Percentiles rank a stretch among this genome's conserved stretches.
These are phyloP conservation scores for Cylindrotheca closterium DNA, from an alignment of 108 stramenopile genomes.

Conservation along the genomic window DNA sequence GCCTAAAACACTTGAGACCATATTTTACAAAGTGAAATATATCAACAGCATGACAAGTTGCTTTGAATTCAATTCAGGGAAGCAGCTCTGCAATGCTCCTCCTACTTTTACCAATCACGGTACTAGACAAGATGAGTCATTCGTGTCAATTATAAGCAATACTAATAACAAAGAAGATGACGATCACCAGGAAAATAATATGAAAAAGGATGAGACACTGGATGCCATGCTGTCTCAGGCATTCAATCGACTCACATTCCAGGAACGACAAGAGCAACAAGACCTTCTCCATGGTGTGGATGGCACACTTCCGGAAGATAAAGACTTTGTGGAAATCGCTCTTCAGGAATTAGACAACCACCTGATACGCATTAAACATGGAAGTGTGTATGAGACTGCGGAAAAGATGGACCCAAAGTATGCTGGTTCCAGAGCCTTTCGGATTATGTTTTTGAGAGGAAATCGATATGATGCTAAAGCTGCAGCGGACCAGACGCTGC, in stretches of 20 bases:
- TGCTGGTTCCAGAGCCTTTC: constrained; percentile 2
- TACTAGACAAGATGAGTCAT: no score
- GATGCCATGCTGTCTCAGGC: not conserved
- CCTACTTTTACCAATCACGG: no score
- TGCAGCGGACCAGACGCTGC: constrained; percentile 20
- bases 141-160: no score
- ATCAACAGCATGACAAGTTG: no score
- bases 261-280: not conserved
- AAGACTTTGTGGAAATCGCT: not conserved
- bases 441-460: constrained; percentile 25
- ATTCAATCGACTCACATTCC: not conserved
- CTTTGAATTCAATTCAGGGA: no score
- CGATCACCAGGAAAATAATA: no score
- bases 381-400: constrained; percentile 1
- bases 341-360: not conserved
- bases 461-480: constrained; percentile 14
- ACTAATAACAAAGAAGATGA: no score
- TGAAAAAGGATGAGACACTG: not conserved
- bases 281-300: not conserved
- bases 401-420: not conserved
- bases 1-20: no score
- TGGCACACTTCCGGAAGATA: not conserved
- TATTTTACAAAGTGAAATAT: no score
- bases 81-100: no score
- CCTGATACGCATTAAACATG: not conserved